A percentile compares a stretch with the other conserved stretches of the same genome.
phyloP scores from a whole-genome alignment of 352 stramenopile species.

The Globisporangium radiosum region DNA sequence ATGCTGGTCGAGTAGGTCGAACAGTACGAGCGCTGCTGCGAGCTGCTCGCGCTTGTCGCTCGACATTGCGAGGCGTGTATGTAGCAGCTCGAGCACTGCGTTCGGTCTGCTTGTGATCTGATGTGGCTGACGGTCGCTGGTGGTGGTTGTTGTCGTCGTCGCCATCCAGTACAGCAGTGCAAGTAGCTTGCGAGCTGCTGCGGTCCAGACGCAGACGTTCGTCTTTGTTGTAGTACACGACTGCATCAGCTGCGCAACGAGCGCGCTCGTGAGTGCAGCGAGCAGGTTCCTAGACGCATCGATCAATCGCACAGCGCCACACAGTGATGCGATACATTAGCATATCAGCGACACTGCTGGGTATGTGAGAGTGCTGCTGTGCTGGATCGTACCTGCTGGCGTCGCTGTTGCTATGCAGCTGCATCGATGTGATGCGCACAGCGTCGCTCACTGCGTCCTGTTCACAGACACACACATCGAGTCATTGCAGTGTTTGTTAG shows the following conservation, averaged over 20 bases:
- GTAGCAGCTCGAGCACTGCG: conserved; percentile 22
- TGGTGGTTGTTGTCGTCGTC: neutral
- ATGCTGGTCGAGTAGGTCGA: conserved; percentile 49
- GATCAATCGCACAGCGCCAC: too few relatives aligned
- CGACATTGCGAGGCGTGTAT: conserved; percentile 8
- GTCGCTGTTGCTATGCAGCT: neutral
- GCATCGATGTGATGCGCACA: neutral
- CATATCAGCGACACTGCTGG: too few relatives aligned
- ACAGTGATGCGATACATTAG: neutral
- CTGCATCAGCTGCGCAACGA: conserved; percentile 34
- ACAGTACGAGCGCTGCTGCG: conserved; percentile 43
- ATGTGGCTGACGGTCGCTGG: too few relatives aligned
- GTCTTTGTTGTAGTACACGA: conserved; percentile 34
- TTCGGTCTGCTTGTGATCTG: neutral
- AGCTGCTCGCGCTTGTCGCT: conserved; percentile 45
- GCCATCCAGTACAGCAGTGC: conserved; percentile 53
- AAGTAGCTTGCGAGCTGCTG: conserved; percentile 39
- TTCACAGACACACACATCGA: neutral
- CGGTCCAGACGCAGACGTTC: conserved; percentile 54
- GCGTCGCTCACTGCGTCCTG: neutral
- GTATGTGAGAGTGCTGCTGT: too few relatives aligned
- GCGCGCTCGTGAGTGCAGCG: conserved; percentile 23
- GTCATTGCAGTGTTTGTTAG: too few relatives aligned
- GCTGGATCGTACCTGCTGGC: neutral
- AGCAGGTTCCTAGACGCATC: conserved; percentile 33